Base-by-base conservation (phyloP, 2,329 filamentous ascomycete genomes). In the Microthyrium microscopicum region DNA sequence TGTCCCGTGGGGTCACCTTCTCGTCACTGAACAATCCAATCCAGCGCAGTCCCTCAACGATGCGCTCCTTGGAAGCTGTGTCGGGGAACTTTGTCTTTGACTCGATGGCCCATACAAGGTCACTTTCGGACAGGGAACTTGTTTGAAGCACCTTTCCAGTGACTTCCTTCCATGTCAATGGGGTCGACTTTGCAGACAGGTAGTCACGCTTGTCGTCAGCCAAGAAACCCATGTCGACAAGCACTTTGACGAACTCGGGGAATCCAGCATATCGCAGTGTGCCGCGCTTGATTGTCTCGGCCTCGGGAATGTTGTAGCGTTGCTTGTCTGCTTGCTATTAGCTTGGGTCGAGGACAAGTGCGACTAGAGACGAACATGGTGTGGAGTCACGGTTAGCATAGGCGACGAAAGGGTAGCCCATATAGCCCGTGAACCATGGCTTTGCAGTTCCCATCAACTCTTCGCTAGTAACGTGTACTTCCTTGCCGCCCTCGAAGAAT, bases 321-420 rank as follows among this genome's bases (percentile, higher is more conserved):
- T 92, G 77, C 51, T 73, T 76, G 72, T 89, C 31, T 33, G 22
- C n/a, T n/a, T n/a, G n/a, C 9, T 4, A 12, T 8, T 7, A 20
- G 20, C 15, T 33, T 20, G 20, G 31, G 11, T 2, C 5, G 15
- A 16, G 8, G n/a, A 16, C 15, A 19, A 3, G 2, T 3, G 5
- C 18, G 5, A 3, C 13, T 3, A 18, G 8, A 9, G 21, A n/a
- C 5, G 7, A 6, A 33, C 31, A 95, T 6, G 70, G 66, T 12
- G 81, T 89, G 15, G 76, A 85, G 60, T 95, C 85, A 46, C 85
- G 69, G 72, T 95, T 95, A 37, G 80, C 79, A 61, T 95, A 95
- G 26, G 78, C 83, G 44, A 94, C 84, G 47, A 92, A 87, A 33
- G 78, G 76, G 55, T 75, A 94, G 39, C 82, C 81, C 22, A 80